Conservation (phyloP, 345 rosid species). For the Eucalyptus erythrocorys region DNA sequence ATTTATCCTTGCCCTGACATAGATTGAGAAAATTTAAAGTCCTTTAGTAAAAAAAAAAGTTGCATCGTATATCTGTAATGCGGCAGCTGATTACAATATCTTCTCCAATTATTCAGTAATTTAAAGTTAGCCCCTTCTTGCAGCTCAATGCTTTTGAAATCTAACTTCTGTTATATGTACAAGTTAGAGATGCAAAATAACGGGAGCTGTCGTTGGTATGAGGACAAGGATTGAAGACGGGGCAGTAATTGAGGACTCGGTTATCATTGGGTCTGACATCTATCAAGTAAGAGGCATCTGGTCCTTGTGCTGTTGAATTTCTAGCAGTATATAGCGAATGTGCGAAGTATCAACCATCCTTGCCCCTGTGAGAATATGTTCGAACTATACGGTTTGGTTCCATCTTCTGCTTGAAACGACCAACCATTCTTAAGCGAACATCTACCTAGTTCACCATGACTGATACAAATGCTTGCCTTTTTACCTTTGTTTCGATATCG, state of each 20-base stretch:
- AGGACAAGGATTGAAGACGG: constrained; percentile 55
- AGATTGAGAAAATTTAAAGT: neutral
- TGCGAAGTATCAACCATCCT: neutral
- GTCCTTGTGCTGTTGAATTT: neutral
- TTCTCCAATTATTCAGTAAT: neutral
- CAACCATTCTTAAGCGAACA: neutral
- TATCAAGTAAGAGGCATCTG: constrained; percentile 39
- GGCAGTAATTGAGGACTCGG: constrained; percentile 54
- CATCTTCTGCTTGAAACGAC: neutral
- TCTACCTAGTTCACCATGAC: neutral
- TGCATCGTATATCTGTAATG: neutral
- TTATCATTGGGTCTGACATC: constrained; percentile 67
- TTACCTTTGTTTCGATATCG: neutral
- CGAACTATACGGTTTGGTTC: neutral
- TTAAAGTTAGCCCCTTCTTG: neutral
- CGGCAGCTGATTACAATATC: neutral
- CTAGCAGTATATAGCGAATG: neutral
- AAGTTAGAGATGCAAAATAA: constrained; percentile 66
- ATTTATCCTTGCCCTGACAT: neutral
- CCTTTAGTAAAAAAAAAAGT: neutral
- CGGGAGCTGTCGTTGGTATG: constrained; percentile 70
- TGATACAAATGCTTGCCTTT: neutral
- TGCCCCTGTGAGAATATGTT: neutral
- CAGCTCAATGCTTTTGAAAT: neutral
- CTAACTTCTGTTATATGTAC: neutral